Evolutionary conservation across 1,284 basidiomycete species (phyloP).

Genomic region (Mycosarcoma mackinlayi): DNA sequence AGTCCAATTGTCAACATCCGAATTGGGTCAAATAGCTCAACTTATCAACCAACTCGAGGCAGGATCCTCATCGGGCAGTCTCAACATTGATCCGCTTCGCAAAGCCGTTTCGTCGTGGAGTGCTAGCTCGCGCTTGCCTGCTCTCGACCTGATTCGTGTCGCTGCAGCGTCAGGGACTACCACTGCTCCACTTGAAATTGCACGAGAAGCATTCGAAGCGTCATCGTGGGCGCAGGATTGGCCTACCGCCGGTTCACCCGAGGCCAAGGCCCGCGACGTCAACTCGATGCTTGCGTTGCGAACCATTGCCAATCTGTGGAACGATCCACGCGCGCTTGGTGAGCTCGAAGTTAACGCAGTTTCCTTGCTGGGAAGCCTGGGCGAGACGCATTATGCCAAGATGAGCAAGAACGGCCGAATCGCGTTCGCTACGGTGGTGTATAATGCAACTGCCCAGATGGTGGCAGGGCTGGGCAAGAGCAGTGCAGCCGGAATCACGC

Average conservation of each 20-base stretch:
- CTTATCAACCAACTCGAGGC: conserved; percentile 75
- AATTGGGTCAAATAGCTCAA: conserved; percentile 76
- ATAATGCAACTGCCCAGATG: conserved; percentile 72
- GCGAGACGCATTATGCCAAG: conserved; percentile 45
- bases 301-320: conserved; percentile 81
- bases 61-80: neutral
- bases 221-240: conserved; percentile 76
- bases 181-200: conserved; percentile 73
- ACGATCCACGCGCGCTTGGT: conserved; percentile 63
- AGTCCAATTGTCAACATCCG: conserved; percentile 75
- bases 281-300: conserved; percentile 87
- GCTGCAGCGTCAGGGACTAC: conserved; percentile 75
- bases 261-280: conserved; percentile 79
- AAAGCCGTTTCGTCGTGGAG: conserved; percentile 83
- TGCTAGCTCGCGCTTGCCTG: conserved; percentile 82
- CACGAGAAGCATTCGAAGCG: conserved; percentile 76
- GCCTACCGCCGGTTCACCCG: conserved; percentile 67
- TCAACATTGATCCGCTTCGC: conserved; percentile 43
- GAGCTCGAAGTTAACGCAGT: conserved; percentile 59
- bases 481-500: conserved; percentile 30
- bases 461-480: conserved; percentile 12
- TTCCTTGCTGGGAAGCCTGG: conserved; percentile 67
- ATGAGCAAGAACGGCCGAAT: conserved; percentile 79
- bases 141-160: conserved; percentile 86
- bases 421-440: conserved; percentile 79